phyloP scores from a whole-genome alignment of 345 rosid genomes.

The Capsella bursapastoris region DNA sequence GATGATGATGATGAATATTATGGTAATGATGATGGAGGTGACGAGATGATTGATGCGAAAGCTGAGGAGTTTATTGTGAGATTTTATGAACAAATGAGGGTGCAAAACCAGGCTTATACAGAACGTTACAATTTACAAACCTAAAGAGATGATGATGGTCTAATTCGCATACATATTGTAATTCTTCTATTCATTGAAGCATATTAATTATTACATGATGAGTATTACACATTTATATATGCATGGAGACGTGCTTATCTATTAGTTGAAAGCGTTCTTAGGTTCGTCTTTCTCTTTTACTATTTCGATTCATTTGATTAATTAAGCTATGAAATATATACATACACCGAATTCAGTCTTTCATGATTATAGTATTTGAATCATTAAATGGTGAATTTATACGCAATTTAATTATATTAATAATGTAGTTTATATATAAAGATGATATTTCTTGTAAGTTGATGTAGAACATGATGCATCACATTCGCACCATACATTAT shows the following conservation, averaged over 20 bases:
- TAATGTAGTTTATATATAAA: not conserved
- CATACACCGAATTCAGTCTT: not conserved
- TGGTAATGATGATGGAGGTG: conserved; percentile 45
- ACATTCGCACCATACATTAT: too few relatives aligned
- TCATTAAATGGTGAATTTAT: not conserved
- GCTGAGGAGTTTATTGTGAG: conserved; percentile 71
- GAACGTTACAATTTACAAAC: conserved; percentile 34
- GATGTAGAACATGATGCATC: too few relatives aligned
- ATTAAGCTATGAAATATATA: not conserved
- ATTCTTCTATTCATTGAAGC: not conserved
- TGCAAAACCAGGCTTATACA: conserved; percentile 49
- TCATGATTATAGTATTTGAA: not conserved
- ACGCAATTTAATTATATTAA: not conserved
- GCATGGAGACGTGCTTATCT: not conserved
- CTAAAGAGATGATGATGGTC: conserved; percentile 17
- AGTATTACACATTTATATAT: not conserved
- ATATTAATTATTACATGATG: conserved; percentile 6
- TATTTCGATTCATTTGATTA: not conserved
- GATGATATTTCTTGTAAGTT: too few relatives aligned
- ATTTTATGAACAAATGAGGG: conserved; percentile 66
- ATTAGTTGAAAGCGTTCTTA: not conserved
- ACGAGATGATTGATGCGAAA: conserved; percentile 74
- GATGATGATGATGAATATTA: conserved; percentile 25
- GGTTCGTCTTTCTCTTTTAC: conserved; percentile 1
- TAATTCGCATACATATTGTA: not conserved